Percentiles rank a stretch among this genome's conserved stretches.
Evolutionary conservation across 1,139 yeast species (phyloP).

Genomic region (Hansenula sp.): DNA sequence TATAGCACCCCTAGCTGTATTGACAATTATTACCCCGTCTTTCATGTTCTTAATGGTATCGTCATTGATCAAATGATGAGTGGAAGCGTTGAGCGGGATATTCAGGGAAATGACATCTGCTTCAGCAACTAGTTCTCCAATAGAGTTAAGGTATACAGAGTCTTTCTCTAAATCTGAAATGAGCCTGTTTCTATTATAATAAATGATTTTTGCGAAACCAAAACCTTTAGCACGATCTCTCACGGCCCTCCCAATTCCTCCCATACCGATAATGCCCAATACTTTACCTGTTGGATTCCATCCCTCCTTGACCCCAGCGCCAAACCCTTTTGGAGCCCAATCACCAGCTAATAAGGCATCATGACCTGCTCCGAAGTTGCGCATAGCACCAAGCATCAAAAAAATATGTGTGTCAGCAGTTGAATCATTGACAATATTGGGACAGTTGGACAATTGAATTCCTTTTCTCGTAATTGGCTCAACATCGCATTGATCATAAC

Average conservation of each 20-base stretch:
- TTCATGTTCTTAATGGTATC: conserved; percentile 41
- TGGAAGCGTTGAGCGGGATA: conserved; percentile 60
- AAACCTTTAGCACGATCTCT: conserved; percentile 50
- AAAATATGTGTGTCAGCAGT: conserved; percentile 75
- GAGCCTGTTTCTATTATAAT: conserved; percentile 46
- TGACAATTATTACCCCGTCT: conserved; percentile 56
- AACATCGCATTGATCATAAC: conserved; percentile 53
- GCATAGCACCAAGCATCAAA: conserved; percentile 58
- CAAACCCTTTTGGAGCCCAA: conserved; percentile 34
- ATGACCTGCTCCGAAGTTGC: conserved; percentile 50
- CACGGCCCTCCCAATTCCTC: conserved; percentile 78
- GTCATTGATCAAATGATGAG: conserved; percentile 50
- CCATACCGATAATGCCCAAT: conserved; percentile 52
- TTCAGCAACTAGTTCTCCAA: conserved; percentile 24
- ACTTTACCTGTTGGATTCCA: conserved; percentile 43
- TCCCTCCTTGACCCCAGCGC: conserved; percentile 43
- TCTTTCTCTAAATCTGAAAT: conserved; percentile 33
- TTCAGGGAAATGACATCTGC: conserved; percentile 60
- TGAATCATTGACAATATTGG: conserved; percentile 53
- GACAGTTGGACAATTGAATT: conserved; percentile 56
- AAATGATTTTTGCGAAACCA: conserved; percentile 64
- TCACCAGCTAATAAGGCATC: conserved; percentile 30
- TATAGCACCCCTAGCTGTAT: conserved; percentile 73
- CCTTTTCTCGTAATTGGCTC: conserved; percentile 31
- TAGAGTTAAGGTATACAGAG: conserved; percentile 39